Percentiles rank a stretch among this genome's conserved stretches.
Evolutionary conservation across 83 land plant species (phyloP).

Genomic region (Diphasiastrum complanatum): DNA sequence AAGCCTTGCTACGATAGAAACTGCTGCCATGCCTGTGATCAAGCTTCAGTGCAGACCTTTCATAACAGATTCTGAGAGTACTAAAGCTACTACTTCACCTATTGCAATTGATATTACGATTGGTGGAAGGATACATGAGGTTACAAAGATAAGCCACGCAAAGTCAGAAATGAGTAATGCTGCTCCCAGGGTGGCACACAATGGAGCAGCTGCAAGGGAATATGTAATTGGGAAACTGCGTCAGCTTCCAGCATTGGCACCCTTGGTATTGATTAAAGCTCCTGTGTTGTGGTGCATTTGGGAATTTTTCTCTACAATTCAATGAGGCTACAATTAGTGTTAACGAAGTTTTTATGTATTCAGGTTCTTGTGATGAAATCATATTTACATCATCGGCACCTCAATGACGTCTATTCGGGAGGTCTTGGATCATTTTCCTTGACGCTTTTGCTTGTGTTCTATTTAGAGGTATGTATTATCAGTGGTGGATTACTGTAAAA

Average conservation of each 20-base stretch:
- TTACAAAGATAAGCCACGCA: neutral
- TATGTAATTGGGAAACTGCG: conserved; percentile 33
- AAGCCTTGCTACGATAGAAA: conserved; percentile 24
- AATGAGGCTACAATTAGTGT: neutral
- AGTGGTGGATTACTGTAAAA: no score
- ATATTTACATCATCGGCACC: conserved; percentile 32
- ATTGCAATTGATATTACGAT: conserved; percentile 41
- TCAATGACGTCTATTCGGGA: conserved; percentile 39
- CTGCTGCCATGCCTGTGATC: conserved; percentile 41
- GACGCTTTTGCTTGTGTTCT: conserved; percentile 38
- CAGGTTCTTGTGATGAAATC: conserved; percentile 45
- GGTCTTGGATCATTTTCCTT: conserved; percentile 43
- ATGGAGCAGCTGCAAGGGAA: conserved; percentile 41
- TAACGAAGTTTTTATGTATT: neutral
- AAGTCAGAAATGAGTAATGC: conserved; percentile 11
- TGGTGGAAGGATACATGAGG: conserved; percentile 21
- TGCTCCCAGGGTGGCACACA: conserved; percentile 17
- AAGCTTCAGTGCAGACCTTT: conserved; percentile 31
- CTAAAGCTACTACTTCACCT: neutral
- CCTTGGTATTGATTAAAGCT: conserved; percentile 45
- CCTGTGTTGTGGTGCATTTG: neutral
- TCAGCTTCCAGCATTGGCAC: conserved; percentile 40
- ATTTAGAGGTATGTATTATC: conserved; percentile 44
- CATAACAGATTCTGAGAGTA: neutral
- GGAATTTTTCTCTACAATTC: neutral